A percentile compares a stretch with the other conserved stretches of the same genome.
phyloP scores from a whole-genome alignment of 2,329 filamentous ascomycete genomes.

The Tolypocladium ovalisporum region DNA sequence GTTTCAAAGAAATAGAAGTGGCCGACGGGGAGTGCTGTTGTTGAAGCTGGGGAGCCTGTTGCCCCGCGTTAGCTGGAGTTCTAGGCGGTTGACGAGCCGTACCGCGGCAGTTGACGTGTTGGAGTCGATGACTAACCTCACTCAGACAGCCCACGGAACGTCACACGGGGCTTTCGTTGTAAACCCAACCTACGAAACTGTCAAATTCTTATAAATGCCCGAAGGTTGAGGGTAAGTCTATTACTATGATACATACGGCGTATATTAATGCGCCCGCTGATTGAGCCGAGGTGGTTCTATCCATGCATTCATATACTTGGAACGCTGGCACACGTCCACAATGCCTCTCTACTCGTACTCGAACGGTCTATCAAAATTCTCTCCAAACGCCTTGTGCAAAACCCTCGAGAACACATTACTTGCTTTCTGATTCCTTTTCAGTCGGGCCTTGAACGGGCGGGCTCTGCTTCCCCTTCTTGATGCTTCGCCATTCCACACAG shows the following conservation, averaged over 20 bases:
- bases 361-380: not conserved
- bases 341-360: not conserved
- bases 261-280: not conserved
- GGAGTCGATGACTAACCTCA: not conserved
- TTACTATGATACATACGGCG: not conserved
- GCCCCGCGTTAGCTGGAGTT: not conserved
- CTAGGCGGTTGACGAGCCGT: not conserved
- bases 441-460: not conserved
- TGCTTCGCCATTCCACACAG: conserved; percentile 55
- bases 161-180: too few relatives aligned
- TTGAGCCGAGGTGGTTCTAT: not conserved
- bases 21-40: not conserved
- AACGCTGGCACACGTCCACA: not conserved
- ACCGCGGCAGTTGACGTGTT: not conserved
- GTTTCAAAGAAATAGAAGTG: not conserved
- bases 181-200: too few relatives aligned
- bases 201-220: not conserved
- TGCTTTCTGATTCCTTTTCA: not conserved
- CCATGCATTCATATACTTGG: not conserved
- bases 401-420: not conserved
- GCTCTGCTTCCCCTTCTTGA: conserved; percentile 39
- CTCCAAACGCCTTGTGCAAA: not conserved
- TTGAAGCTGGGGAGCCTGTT: not conserved
- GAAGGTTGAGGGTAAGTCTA: not conserved
- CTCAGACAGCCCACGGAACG: too few relatives aligned